Evolutionary conservation across 106 monocot genomes (phyloP).

Genomic region (Allium sativum): DNA sequence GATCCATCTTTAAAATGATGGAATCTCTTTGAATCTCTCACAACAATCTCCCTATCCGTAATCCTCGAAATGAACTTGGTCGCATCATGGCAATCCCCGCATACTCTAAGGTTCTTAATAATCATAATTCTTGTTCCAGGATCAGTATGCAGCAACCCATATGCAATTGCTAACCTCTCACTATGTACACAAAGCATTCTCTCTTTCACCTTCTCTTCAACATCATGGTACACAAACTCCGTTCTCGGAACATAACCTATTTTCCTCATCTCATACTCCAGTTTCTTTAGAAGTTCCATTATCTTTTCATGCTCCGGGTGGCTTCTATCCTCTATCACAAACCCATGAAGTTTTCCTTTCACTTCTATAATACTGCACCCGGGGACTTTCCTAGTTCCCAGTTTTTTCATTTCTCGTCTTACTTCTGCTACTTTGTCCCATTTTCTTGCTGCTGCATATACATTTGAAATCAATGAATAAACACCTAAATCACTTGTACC

Average conservation of each 20-base stretch:
- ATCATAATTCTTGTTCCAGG: slow-evolving; percentile 23
- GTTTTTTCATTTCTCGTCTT: slow-evolving; percentile 47
- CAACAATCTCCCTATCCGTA: slow-evolving; percentile 17
- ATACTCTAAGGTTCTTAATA: slow-evolving; percentile 37
- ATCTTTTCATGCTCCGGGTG: slow-evolving; percentile 46
- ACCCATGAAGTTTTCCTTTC: slow-evolving; percentile 45
- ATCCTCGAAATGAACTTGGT: slow-evolving; percentile 26
- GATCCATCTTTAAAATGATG: slow-evolving; percentile 29
- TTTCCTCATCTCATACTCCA: slow-evolving; percentile 51
- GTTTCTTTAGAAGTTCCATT: slow-evolving; percentile 18
- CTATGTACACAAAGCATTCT: slow-evolving; percentile 27
- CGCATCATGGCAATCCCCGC: slow-evolving; percentile 27
- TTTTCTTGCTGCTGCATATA: slow-evolving; percentile 57
- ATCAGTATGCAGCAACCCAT: slow-evolving; percentile 24
- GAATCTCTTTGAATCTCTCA: slow-evolving; percentile 27
- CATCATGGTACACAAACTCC: slow-evolving; percentile 38
- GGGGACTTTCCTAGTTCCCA: slow-evolving; percentile 42
- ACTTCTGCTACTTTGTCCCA: slow-evolving; percentile 62
- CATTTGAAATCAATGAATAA: slow-evolving; percentile 61
- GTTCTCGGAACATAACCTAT: slow-evolving; percentile 31
- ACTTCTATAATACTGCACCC: slow-evolving; percentile 66
- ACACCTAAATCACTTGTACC: slow-evolving; percentile 51
- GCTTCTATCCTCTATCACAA: slow-evolving; percentile 56
- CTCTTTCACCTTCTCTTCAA: slow-evolving; percentile 26
- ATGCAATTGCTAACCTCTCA: slow-evolving; percentile 33